A percentile compares a stretch with the other conserved stretches of the same genome.
These are phyloP conservation scores for Suzukiozyma palmioleophila DNA, from an alignment of 1,139 yeast species.

Conservation along the genomic window DNA sequence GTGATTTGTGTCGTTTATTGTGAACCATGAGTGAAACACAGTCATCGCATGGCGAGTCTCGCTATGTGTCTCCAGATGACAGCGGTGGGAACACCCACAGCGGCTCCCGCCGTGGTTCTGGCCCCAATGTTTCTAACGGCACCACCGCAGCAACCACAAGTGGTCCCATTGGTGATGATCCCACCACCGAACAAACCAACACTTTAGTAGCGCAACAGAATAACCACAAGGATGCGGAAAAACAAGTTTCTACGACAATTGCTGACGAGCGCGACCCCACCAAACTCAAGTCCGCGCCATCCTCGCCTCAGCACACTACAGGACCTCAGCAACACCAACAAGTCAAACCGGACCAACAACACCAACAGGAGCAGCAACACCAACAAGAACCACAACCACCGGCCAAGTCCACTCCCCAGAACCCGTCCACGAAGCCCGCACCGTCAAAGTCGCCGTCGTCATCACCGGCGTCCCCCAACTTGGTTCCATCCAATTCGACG, in stretches of 20 bases:
- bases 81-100: no score
- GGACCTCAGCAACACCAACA: conserved; percentile 3
- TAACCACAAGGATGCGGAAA: no score
- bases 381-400: no score
- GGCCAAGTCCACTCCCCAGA: neutral
- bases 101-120: neutral
- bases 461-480: conserved; percentile 1
- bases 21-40: no score
- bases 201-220: no score
- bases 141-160: no score
- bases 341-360: conserved; percentile 5
- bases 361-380: no score
- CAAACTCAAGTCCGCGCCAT: neutral
- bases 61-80: no score
- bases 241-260: no score
- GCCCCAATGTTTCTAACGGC: neutral
- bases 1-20: no score
- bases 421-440: conserved; percentile 1
- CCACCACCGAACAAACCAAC: neutral
- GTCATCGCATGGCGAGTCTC: no score
- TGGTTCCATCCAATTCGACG: neutral
- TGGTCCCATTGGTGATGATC: neutral
- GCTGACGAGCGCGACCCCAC: no score
- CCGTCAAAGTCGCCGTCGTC: neutral
- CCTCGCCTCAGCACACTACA: conserved; percentile 1